phyloP scores from a whole-genome alignment of 1,284 basidiomycete genomes.

The Pterula multifida region DNA sequence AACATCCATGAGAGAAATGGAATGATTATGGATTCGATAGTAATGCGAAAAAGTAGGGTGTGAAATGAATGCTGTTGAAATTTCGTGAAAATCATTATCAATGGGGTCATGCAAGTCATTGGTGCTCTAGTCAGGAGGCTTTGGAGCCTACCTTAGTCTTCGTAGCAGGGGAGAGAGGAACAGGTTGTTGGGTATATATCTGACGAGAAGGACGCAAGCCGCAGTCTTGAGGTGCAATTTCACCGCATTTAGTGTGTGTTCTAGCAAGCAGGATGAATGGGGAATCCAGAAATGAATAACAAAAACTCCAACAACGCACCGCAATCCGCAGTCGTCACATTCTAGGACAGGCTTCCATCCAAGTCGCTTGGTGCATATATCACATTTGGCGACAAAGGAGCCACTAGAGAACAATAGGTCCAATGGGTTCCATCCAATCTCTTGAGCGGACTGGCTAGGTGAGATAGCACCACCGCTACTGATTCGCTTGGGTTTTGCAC shows the following conservation, averaged over 20 bases:
- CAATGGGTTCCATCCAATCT: constrained; percentile 56
- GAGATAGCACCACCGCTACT: constrained; percentile 21
- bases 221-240: constrained; percentile 68
- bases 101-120: neutral
- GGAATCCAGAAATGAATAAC: neutral
- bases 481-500: constrained; percentile 38
- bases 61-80: too few relatives aligned
- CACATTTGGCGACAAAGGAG: constrained; percentile 63
- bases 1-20: too few relatives aligned
- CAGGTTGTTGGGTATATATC: neutral
- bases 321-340: constrained; percentile 79
- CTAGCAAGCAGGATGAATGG: constrained; percentile 23
- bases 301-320: constrained; percentile 20
- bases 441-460: constrained; percentile 13
- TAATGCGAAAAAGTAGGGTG: too few relatives aligned
- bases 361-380: constrained; percentile 69
- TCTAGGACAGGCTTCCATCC: constrained; percentile 78
- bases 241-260: constrained; percentile 75
- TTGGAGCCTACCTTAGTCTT: neutral
- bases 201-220: constrained; percentile 34
- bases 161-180: neutral
- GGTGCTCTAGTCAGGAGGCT: neutral
- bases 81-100: too few relatives aligned
- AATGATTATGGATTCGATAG: too few relatives aligned
- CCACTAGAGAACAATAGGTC: constrained; percentile 67